Evolutionary conservation across 441 rosid genomes (phyloP).

Genomic region (Pelargonium fulgidum): DNA sequence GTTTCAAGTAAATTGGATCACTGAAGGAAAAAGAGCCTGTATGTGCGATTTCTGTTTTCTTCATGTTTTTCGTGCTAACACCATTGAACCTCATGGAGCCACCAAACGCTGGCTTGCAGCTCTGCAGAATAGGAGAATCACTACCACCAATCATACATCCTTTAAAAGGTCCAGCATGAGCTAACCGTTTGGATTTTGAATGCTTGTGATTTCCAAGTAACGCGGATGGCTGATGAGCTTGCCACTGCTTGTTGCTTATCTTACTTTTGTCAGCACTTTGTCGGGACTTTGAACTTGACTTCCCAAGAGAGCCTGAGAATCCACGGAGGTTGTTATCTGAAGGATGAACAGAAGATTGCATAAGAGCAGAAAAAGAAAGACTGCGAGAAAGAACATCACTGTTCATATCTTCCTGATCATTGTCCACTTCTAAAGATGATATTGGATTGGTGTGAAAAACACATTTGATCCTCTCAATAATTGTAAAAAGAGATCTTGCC

Average conservation of each 20-base stretch:
- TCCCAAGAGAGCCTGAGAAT: conserved; percentile 29
- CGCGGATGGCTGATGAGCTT: conserved; percentile 20
- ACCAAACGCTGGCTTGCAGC: conserved; percentile 28
- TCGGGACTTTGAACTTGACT: conserved; percentile 25
- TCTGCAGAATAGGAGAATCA: conserved; percentile 31
- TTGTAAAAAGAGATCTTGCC: conserved; percentile 48
- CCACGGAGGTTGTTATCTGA: conserved; percentile 28
- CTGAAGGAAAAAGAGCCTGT: conserved; percentile 20
- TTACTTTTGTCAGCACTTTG: conserved; percentile 18
- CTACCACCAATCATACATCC: conserved; percentile 38
- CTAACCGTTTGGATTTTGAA: conserved; percentile 28
- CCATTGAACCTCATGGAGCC: conserved; percentile 33
- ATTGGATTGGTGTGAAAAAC: conserved; percentile 31
- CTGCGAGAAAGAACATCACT: conserved; percentile 30
- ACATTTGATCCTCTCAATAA: conserved; percentile 44
- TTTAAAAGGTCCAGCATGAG: conserved; percentile 34
- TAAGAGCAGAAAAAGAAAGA: conserved; percentile 32
- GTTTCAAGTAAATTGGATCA: conserved; percentile 29
- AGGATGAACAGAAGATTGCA: conserved; percentile 35
- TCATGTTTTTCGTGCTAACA: conserved; percentile 21
- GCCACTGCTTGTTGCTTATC: conserved; percentile 11
- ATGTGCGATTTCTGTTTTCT: conserved; percentile 20
- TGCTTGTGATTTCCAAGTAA: conserved; percentile 22
- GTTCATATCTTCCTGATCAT: conserved; percentile 16
- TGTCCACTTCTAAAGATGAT: conserved; percentile 15